Evolutionary conservation across 2,329 filamentous ascomycete species (phyloP).

Genomic region (Aspergillus nomiae): DNA sequence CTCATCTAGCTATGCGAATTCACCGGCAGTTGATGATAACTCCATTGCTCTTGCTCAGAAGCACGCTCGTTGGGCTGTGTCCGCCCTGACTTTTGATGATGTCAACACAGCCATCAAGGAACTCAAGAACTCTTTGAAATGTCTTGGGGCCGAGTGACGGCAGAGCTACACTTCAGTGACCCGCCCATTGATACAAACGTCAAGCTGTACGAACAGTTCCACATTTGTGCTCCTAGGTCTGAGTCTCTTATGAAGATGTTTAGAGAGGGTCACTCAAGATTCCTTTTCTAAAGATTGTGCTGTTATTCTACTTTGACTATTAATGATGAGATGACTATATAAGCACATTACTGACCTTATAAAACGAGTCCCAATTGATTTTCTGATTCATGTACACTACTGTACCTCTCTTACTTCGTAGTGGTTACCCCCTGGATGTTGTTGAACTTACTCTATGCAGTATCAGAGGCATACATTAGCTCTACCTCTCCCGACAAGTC

Average conservation of each 20-base stretch:
- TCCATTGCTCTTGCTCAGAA: constrained; percentile 82
- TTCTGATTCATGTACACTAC: not conserved
- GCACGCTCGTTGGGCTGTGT: constrained; percentile 96
- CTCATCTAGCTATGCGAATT: constrained; percentile 20
- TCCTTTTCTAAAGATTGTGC: not conserved
- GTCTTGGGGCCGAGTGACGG: constrained; percentile 64
- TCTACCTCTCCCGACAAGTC: not conserved
- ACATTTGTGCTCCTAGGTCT: not conserved
- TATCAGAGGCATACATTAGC: not conserved
- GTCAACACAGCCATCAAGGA: constrained; percentile 87
- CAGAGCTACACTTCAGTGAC: not conserved
- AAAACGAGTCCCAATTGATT: not conserved
- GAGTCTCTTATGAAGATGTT: not conserved
- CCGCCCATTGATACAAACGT: not conserved
- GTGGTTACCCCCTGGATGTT: not conserved
- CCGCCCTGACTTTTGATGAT: constrained; percentile 94
- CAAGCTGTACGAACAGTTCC: not conserved
- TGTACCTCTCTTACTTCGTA: not conserved
- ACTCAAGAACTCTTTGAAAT: constrained; percentile 70
- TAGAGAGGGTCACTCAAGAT: not conserved
- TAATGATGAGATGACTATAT: not conserved
- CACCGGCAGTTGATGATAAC: constrained; percentile 63
- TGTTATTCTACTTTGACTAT: not conserved
- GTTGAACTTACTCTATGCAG: not conserved
- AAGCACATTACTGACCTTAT: not conserved